Base-by-base conservation (phyloP, 805 yeast species). In the Ogataea ganodermae region DNA sequence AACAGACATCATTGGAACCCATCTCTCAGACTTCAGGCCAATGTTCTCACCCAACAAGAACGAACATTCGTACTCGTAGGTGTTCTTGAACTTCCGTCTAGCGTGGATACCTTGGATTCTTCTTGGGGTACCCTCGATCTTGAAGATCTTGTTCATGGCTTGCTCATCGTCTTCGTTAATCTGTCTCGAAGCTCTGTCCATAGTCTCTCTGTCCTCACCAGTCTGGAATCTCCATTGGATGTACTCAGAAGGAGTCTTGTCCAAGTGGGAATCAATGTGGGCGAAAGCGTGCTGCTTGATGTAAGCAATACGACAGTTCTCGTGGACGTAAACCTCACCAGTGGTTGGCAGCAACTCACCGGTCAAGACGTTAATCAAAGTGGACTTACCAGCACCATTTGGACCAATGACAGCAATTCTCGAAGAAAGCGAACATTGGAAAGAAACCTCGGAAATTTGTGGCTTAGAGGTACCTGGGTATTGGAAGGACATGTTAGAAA, bases 181-280 rank as follows among this genome's bases (percentile, higher is more conserved):
- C 75, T 86, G 92, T 83, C 99, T 89, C 76, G 95, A 89, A 73
- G 98, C 99, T 82, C 98, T 89, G 83, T 94, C 99, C 99, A 94
- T 94, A 78, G 99, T 94, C 83, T 94, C 99, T 82, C 99, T 90
- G 79, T 94, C 99, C 83, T 94, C 99, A 91, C 99, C 99, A 72
- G 99, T 94, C 83, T 94, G 99, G 97, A 92, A 94, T 86, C 99
- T 94, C 99, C 99, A 94, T 82, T 94, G 99, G 67, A 94, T 94
- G 82, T 94, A 94, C 83, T 94, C 99, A 69, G 97, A 90, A 72
- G 99, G 99, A 70, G 99, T 94, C 84, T 87, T 89, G 84, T 94
- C 99, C 75, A 92, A 83, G 74, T 94, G 99, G 72, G 87, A 83
- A 78, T 95, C 99, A 70, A 94, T 92, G 78, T 94, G 99, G 60